Conservation (phyloP, 176 grass and related monocot species). For the Lolium perenne region DNA sequence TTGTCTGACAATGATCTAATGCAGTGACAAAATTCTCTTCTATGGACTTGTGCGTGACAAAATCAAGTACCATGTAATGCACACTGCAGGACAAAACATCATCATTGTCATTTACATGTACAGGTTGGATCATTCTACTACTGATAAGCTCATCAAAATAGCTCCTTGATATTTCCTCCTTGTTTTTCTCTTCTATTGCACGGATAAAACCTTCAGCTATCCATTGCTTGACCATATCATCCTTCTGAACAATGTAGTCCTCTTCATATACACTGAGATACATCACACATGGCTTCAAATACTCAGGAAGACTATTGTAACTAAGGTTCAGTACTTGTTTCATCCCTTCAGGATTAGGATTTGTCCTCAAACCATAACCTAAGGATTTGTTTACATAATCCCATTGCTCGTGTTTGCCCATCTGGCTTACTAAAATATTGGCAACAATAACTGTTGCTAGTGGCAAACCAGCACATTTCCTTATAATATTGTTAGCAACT, state of each 20-base stretch:
- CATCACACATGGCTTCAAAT: constrained; percentile 37
- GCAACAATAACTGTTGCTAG: constrained; percentile 30
- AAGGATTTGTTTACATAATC: constrained; percentile 36
- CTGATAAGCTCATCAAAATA: constrained; percentile 32
- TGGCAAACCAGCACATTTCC: constrained; percentile 39
- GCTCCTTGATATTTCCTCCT: not conserved
- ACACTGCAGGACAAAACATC: constrained; percentile 32
- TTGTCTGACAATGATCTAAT: constrained; percentile 26
- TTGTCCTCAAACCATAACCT: constrained; percentile 8
- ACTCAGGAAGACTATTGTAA: constrained; percentile 34
- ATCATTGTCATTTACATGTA: not conserved
- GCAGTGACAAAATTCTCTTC: constrained; percentile 27
- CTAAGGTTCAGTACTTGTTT: constrained; percentile 35
- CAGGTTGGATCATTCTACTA: constrained; percentile 24
- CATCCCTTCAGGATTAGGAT: constrained; percentile 20
- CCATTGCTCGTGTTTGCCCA: not conserved
- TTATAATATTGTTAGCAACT: not conserved
- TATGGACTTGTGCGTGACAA: not conserved
- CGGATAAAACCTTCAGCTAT: constrained; percentile 40
- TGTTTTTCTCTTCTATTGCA: not conserved
- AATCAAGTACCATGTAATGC: constrained; percentile 26
- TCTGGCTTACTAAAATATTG: not conserved
- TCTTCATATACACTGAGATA: constrained; percentile 40
- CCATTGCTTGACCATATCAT: constrained; percentile 37
- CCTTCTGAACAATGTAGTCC: constrained; percentile 29